A percentile compares a stretch with the other conserved stretches of the same genome.
phyloP scores from a whole-genome alignment of 164 flowering plant species.

The Liquidambar formosana region DNA sequence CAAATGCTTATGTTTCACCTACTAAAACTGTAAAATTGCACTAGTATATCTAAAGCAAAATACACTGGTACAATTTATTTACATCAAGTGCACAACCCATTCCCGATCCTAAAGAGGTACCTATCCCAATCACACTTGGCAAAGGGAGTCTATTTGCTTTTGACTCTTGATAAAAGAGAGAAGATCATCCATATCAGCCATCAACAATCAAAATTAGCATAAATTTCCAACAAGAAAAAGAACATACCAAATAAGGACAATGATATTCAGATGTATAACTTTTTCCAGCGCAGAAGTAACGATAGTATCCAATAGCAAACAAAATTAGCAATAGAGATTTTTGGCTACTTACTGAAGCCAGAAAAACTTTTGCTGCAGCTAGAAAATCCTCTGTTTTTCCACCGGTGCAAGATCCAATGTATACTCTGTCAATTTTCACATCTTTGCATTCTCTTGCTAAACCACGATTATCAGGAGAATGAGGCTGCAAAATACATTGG shows the following conservation, averaged over 20 bases:
- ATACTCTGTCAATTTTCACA: slow-evolving; percentile 96
- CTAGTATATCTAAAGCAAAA: too few species aligned
- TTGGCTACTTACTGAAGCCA: slow-evolving; percentile 67
- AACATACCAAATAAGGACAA: neutral
- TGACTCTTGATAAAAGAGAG: too few species aligned
- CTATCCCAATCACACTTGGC: too few species aligned
- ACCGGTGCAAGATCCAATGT: slow-evolving; percentile 98
- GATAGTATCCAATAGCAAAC: neutral
- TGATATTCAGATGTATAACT: neutral
- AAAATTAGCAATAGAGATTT: neutral
- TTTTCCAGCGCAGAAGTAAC: neutral
- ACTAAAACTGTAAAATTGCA: too few species aligned
- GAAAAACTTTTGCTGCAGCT: slow-evolving; percentile 90
- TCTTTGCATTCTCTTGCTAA: slow-evolving; percentile 97
- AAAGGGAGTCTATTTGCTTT: too few species aligned
- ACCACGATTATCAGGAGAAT: slow-evolving; percentile 97
- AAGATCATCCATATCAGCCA: too few species aligned
- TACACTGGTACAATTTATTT: too few species aligned
- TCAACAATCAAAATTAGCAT: neutral
- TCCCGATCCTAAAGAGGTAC: too few species aligned
- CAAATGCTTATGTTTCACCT: too few species aligned
- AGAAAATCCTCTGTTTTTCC: slow-evolving; percentile 98
- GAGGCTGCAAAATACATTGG: slow-evolving; percentile 65
- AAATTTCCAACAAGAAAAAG: neutral
- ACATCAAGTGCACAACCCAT: too few species aligned